These are phyloP conservation scores for Septoria petroselini DNA, from an alignment of 2,329 filamentous ascomycete species.

Conservation along the genomic window DNA sequence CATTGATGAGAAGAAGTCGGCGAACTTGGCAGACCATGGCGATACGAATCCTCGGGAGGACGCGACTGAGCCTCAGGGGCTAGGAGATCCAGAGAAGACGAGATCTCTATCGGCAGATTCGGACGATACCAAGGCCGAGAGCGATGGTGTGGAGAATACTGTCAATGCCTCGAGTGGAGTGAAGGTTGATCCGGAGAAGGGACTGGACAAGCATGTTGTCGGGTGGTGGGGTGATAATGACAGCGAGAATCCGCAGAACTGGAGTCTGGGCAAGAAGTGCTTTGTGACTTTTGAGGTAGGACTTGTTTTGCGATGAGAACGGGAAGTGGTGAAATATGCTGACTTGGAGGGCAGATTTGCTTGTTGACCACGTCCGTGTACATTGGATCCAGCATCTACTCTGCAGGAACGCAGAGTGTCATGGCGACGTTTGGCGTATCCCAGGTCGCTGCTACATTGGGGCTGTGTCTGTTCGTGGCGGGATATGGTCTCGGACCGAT, in stretches of 20 bases:
- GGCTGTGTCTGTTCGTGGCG: slow-evolving; percentile 51
- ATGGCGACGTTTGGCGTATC: slow-evolving; percentile 46
- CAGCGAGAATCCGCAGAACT: slow-evolving; percentile 39
- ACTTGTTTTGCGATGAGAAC: not conserved
- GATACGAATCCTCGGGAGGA: slow-evolving; percentile 39
- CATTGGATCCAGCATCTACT: slow-evolving; percentile 53
- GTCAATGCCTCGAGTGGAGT: slow-evolving; percentile 44
- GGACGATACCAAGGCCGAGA: slow-evolving; percentile 3
- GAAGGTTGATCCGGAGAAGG: slow-evolving; percentile 52
- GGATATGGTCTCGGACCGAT: slow-evolving; percentile 52
- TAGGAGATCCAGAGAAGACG: not conserved
- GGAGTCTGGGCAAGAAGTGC: slow-evolving; percentile 41
- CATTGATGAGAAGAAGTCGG: slow-evolving; percentile 51
- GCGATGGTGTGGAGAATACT: slow-evolving; percentile 4
- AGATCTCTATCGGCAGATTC: slow-evolving; percentile 23
- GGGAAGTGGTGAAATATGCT: too few relatives aligned
- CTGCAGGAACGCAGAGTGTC: slow-evolving; percentile 44
- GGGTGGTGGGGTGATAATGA: slow-evolving; percentile 53
- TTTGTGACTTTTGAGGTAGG: slow-evolving; percentile 47
- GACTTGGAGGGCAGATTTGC: slow-evolving; percentile 36
- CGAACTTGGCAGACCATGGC: slow-evolving; percentile 48
- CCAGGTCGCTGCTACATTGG: slow-evolving; percentile 47
- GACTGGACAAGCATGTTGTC: slow-evolving; percentile 50
- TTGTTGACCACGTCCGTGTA: slow-evolving; percentile 53
- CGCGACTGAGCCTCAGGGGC: slow-evolving; percentile 28